Base-by-base conservation (phyloP, 305 asterid species). In the Fraxinus velutina region DNA sequence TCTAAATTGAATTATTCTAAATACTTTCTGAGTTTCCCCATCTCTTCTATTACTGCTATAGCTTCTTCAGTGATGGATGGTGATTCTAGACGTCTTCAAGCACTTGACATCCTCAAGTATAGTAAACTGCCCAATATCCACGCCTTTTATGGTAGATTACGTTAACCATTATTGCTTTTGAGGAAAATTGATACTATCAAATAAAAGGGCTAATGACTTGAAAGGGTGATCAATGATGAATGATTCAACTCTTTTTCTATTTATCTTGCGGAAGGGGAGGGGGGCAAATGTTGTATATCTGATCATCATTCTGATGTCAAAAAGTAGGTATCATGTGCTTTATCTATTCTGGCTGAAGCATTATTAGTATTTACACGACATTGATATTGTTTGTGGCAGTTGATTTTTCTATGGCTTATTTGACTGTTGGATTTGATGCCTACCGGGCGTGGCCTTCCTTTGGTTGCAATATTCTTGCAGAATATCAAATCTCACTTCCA, bases 21-120 rank as follows among this genome's bases (percentile, higher is more conserved):
- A 42, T 21, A 29, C 17, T 70, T 29, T 29, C 15, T 9, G 30
- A 13, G 19, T 13, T 66, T 13, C 10, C 37, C 37, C 19, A 4
- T 27, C 39, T 68, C 42, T 30, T 70, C 75, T 29, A 70, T 70
- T 4, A 29, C 15, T 70, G 17, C 22, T 70, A 29, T 70, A 5
- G 75, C 42, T 5, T 29, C 22, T 70, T 13, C 37, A 30, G 42
- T 29, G 21, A 64, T 39, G 0, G 74, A 66, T 29, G 47, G 39
- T 29, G 73, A 6, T 71, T 52, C 47, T 66, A 72, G 73, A 77
- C 10, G 30, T 75, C 68, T 74, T 24, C 50, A 76, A 75, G 30
- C n/a, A 76, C 60, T 47, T 13, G 64, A 24, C 27, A 24, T 70
- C 10, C 22, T 24, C 21, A 66, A 66, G 37, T 62, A 76, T 50